Base-by-base conservation (phyloP, 1,139 yeast species). In the Geotrichum europaeum region DNA sequence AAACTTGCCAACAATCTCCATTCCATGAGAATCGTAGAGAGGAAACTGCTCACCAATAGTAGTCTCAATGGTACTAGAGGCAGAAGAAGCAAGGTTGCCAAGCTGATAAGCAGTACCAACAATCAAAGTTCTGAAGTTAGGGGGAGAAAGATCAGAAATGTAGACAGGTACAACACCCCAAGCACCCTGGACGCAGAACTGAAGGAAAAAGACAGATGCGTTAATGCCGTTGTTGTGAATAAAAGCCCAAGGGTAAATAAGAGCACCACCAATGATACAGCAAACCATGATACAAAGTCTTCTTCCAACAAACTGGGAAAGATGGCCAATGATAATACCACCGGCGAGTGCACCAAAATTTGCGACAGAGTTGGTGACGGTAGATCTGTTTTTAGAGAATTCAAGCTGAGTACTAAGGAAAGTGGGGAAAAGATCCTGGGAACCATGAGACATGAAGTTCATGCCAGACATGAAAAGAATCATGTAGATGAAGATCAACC, bases 111-210 rank as follows among this genome's bases (percentile, higher is more conserved):
- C 79, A 58, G 84, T 81, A 70, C 96, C 96, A 56, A 83, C 84
- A 57, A 86, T 85, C 66, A 87, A 84, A 2, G 92, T 79, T 72
- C 88, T 81, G 75, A 85, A 86, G 66, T 86, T 85, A 30, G 92
- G 94, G 55, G 86, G 86, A 18, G 94, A 82, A 65, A 89, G 79
- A 74, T 88, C 96, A 1, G 89, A 79, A 58, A 88, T 77, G 72
- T 87, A 90, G 65, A 87, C 82, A 59, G 96, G 96, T 66, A 87
- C 81, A 54, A 87, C 88, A 67, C 96, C 95, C 91, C 96, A 89
- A 20, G 90, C 87, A 65, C 96, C 96, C 74, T 88, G 96, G 57
- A 89, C 94, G 66, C 84, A 84, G 69, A 85, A 84, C 73, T 89
- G 96, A 68, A 89, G 75, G 76, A 86, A 87, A 74, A 88, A 89